phyloP scores from a whole-genome alignment of 2,329 filamentous ascomycete species.

The Exophiala aquamarina region DNA sequence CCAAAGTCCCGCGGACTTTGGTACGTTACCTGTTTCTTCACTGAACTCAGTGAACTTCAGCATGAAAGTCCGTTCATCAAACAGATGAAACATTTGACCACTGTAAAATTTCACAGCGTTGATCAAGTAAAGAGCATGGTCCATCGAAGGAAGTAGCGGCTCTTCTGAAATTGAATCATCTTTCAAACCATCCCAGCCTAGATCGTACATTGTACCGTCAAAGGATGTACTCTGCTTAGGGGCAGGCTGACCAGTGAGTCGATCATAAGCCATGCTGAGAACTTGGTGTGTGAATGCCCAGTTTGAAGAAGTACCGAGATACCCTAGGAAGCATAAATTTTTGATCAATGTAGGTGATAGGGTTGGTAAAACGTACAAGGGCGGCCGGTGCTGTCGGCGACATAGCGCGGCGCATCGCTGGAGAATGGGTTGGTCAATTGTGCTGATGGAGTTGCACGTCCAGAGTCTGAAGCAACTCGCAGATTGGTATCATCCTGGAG shows the following conservation, averaged over 20 bases:
- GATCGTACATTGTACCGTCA: slow-evolving; percentile 53
- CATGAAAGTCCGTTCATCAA: slow-evolving; percentile 56
- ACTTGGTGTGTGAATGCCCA: slow-evolving; percentile 56
- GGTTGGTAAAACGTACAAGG: slow-evolving; percentile 38
- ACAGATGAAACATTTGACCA: slow-evolving; percentile 54
- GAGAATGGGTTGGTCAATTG: slow-evolving; percentile 45
- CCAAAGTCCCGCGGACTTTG: slow-evolving; percentile 40
- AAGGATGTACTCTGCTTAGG: slow-evolving; percentile 49
- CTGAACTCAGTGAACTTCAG: slow-evolving; percentile 43
- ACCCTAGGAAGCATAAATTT: slow-evolving; percentile 40
- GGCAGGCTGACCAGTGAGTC: slow-evolving; percentile 44
- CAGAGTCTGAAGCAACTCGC: slow-evolving; percentile 30
- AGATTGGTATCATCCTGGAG: neutral
- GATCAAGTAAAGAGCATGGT: slow-evolving; percentile 54
- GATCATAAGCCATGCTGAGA: slow-evolving; percentile 50
- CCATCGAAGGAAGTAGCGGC: slow-evolving; percentile 49
- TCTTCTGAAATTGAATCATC: slow-evolving; percentile 28
- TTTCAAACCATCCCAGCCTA: slow-evolving; percentile 50
- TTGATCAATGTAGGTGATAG: neutral
- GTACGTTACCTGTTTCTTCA: slow-evolving; percentile 32
- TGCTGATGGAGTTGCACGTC: slow-evolving; percentile 26
- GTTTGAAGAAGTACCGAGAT: slow-evolving; percentile 57
- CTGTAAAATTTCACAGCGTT: slow-evolving; percentile 59
- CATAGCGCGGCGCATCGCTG: slow-evolving; percentile 42
- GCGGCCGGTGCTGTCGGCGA: slow-evolving; percentile 42